phyloP scores from a whole-genome alignment of 495 filamentous ascomycete species.

The Niebla homalea region DNA sequence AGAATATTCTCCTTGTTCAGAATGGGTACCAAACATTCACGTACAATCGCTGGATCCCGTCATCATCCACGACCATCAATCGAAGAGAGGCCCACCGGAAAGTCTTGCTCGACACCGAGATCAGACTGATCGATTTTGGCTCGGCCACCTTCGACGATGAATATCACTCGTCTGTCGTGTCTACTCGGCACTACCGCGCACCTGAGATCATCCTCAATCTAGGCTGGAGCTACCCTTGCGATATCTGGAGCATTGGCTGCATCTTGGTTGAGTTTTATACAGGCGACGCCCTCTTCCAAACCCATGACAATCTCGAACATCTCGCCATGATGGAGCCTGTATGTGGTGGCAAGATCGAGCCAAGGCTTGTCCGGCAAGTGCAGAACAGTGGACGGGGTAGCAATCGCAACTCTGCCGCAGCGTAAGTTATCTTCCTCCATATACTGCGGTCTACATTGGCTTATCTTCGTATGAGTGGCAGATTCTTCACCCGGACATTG shows the following conservation, averaged over 20 bases:
- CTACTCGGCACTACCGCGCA: constrained; percentile 88
- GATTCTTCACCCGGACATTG: constrained; percentile 64
- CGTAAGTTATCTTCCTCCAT: constrained; percentile 42
- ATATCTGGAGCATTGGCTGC: constrained; percentile 98
- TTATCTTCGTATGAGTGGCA: constrained; percentile 19
- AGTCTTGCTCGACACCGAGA: constrained; percentile 89
- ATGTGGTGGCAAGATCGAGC: constrained; percentile 60
- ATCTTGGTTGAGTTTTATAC: constrained; percentile 99
- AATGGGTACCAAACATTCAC: constrained; percentile 90
- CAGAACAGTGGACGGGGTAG: constrained; percentile 47
- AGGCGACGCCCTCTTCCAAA: constrained; percentile 93
- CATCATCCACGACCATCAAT: constrained; percentile 61
- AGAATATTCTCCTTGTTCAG: constrained; percentile 91
- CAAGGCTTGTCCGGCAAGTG: constrained; percentile 61
- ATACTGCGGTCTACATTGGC: not conserved
- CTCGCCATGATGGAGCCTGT: constrained; percentile 99
- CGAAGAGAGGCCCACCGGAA: constrained; percentile 75
- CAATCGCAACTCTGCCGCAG: constrained; percentile 60
- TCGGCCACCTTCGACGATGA: constrained; percentile 97
- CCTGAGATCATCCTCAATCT: constrained; percentile 95
- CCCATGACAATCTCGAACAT: constrained; percentile 95
- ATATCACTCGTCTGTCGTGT: constrained; percentile 95
- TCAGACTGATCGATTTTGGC: constrained; percentile 93
- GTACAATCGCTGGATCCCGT: constrained; percentile 88
- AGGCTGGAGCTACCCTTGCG: constrained; percentile 95